phyloP scores from a whole-genome alignment of 106 monocot genomes.

The Chionographis japonica region DNA sequence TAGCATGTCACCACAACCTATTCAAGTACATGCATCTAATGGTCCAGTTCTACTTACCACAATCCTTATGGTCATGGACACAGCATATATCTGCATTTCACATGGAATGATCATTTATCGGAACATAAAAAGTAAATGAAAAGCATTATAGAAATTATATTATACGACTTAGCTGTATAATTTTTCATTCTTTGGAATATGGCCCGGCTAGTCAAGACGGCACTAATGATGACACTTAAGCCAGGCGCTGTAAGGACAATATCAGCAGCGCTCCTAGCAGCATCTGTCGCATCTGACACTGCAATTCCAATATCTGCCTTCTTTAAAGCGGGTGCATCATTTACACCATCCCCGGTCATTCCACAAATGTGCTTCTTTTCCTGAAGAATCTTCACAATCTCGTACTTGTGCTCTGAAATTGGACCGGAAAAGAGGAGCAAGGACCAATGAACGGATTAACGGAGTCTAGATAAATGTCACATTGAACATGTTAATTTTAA shows the following conservation, averaged over 20 bases:
- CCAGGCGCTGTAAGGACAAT: constrained; percentile 70
- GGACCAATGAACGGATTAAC: background rate
- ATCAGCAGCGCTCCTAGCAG: constrained; percentile 68
- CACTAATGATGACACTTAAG: constrained; percentile 61
- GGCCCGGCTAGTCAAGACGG: constrained; percentile 61
- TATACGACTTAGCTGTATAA: constrained; percentile 42
- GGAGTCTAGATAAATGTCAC: background rate
- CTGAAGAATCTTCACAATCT: constrained; percentile 73
- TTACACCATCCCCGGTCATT: constrained; percentile 74
- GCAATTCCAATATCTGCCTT: constrained; percentile 70
- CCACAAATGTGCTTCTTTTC: constrained; percentile 54
- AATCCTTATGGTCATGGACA: constrained; percentile 68
- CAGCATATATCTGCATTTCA: constrained; percentile 69
- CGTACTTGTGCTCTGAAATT: constrained; percentile 63
- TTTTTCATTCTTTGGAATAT: constrained; percentile 82
- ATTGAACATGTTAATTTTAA: no score
- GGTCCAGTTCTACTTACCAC: constrained; percentile 32
- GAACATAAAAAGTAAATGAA: background rate
- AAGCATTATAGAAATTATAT: background rate
- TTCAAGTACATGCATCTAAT: background rate
- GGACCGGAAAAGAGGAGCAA: background rate
- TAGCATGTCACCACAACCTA: no score
- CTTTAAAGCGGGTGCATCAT: constrained; percentile 67
- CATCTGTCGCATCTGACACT: constrained; percentile 69
- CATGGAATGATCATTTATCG: background rate